These are phyloP conservation scores for Apiospora koreana DNA, from an alignment of 2,329 filamentous ascomycete species.

Conservation along the genomic window DNA sequence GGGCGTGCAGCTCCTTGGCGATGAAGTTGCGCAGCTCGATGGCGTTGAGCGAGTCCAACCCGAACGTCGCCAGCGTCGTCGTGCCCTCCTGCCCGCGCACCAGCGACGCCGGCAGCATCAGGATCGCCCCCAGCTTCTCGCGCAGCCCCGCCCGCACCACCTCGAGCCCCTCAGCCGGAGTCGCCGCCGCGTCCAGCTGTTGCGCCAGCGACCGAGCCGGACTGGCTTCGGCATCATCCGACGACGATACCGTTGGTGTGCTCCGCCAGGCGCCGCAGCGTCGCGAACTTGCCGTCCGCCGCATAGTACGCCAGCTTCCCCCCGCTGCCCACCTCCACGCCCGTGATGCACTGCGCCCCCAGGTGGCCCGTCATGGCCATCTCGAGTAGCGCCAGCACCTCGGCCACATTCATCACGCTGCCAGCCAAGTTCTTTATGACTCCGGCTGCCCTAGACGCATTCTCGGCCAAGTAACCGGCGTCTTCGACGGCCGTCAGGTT, in stretches of 20 bases:
- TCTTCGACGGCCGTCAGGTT: conserved; percentile 54
- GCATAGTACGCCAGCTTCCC: too few relatives aligned
- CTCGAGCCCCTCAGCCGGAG: conserved; percentile 45
- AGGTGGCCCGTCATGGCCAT: conserved; percentile 50
- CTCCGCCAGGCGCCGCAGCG: too few relatives aligned
- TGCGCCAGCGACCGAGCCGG: too few relatives aligned
- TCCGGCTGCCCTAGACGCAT: too few relatives aligned
- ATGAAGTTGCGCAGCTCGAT: conserved; percentile 54
- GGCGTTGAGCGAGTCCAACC: conserved; percentile 50
- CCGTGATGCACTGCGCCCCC: conserved; percentile 33
- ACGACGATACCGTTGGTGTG: too few relatives aligned
- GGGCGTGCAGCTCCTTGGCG: conserved; percentile 48
- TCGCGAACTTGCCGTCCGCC: conserved; percentile 55
- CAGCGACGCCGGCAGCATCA: conserved; percentile 47
- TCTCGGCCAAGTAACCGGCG: too few relatives aligned
- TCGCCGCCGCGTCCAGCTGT: conserved; percentile 15
- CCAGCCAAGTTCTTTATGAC: too few relatives aligned
- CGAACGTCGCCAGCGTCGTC: conserved; percentile 23
- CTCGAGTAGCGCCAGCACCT: conserved; percentile 49
- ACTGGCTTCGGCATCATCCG: too few relatives aligned
- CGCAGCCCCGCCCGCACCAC: conserved; percentile 45
- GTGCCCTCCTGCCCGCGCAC: conserved; percentile 33
- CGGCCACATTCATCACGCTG: conserved; percentile 20
- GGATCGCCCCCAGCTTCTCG: conserved; percentile 47
- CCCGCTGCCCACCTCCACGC: too few relatives aligned